Conservation (phyloP, 2,329 filamentous ascomycete species). For the Neopestalotiopsis sp. region DNA sequence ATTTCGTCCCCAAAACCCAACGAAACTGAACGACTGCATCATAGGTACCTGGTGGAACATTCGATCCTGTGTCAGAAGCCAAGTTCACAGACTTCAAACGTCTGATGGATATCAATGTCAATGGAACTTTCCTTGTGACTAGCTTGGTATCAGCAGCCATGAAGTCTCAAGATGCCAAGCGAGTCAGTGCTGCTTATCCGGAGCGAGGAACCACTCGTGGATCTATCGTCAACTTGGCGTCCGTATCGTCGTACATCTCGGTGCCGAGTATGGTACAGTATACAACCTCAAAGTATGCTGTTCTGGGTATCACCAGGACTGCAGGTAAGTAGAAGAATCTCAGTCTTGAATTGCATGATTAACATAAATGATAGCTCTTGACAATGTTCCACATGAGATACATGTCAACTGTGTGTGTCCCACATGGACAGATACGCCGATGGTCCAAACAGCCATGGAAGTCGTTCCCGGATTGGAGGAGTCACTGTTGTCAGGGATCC, state of each 20-base stretch:
- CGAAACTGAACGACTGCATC: neutral
- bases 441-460: conserved; percentile 26
- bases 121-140: conserved; percentile 26
- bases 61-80: neutral
- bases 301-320: conserved; percentile 4
- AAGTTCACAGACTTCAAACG: conserved; percentile 17
- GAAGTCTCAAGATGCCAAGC: conserved; percentile 24
- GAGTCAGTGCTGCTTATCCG: neutral
- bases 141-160: conserved; percentile 20
- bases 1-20: neutral
- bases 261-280: conserved; percentile 12
- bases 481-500: neutral
- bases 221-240: conserved; percentile 24
- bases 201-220: conserved; percentile 24
- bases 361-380: conserved; percentile 22
- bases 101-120: conserved; percentile 24
- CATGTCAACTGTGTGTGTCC: conserved; percentile 36
- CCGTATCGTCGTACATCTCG: neutral
- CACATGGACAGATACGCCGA: conserved; percentile 32
- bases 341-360: neutral
- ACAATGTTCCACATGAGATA: conserved; percentile 28
- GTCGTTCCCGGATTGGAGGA: conserved; percentile 14
- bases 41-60: neutral
- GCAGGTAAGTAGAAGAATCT: neutral
- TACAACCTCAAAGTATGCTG: conserved; percentile 11